Evolutionary conservation across 805 yeast species (phyloP).

Genomic region (Sungouiozyma ichnusensis): DNA sequence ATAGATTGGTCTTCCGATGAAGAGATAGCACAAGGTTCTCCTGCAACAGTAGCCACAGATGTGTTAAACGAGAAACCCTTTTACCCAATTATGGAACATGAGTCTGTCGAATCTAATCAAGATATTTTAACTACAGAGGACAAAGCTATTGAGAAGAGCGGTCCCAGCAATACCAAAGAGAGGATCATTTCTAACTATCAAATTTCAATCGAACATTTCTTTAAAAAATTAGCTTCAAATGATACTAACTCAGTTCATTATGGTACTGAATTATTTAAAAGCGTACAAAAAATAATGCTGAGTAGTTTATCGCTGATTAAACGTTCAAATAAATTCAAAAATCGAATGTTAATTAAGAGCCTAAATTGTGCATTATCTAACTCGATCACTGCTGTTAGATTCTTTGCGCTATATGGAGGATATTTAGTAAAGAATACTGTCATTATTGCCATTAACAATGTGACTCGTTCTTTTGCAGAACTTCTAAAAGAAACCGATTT

Average conservation of each 20-base stretch:
- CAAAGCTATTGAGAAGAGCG: neutral
- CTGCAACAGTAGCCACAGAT: neutral
- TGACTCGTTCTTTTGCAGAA: conserved; percentile 56
- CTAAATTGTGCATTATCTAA: conserved; percentile 60
- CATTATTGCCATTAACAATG: conserved; percentile 66
- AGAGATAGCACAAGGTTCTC: conserved; percentile 28
- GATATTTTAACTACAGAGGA: neutral
- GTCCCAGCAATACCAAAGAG: neutral
- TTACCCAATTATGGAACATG: neutral
- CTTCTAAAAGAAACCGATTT: conserved; percentile 28
- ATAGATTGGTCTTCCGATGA: conserved; percentile 86
- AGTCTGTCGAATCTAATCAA: neutral
- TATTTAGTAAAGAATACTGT: conserved; percentile 60
- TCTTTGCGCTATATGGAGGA: conserved; percentile 47
- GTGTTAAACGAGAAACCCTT: neutral
- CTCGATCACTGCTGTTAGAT: conserved; percentile 66
- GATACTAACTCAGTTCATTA: neutral
- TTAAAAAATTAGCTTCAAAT: neutral
- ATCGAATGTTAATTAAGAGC: neutral
- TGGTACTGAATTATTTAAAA: neutral
- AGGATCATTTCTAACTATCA: neutral
- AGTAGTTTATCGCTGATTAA: neutral
- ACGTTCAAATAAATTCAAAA: neutral
- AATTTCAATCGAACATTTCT: neutral
- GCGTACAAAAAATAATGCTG: neutral